Conservation (phyloP, 495 filamentous ascomycete species). For the Hypoxylon rickii region DNA sequence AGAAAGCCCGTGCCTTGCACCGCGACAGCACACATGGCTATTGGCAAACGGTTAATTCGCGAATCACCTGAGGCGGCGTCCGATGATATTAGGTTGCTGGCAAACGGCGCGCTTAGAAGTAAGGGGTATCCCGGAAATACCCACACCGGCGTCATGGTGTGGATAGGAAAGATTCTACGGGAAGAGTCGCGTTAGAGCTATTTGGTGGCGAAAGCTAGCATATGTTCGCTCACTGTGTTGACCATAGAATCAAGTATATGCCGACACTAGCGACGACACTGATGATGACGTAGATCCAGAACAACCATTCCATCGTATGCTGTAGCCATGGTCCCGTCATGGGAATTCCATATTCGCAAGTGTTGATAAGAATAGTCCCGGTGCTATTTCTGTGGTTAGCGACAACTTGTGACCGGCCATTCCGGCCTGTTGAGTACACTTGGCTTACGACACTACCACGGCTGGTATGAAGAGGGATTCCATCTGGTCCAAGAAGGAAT, state of each 20-base stretch:
- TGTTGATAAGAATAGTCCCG: slow-evolving; percentile 79
- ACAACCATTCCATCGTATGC: slow-evolving; percentile 63
- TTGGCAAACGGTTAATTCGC: slow-evolving; percentile 57
- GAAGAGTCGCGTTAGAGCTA: too few species aligned
- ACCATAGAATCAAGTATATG: slow-evolving; percentile 76
- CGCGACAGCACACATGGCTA: slow-evolving; percentile 72
- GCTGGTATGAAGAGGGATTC: slow-evolving; percentile 82
- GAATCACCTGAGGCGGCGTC: slow-evolving; percentile 40
- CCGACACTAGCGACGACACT: slow-evolving; percentile 66
- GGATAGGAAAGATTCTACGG: slow-evolving; percentile 71
- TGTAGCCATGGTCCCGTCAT: slow-evolving; percentile 71
- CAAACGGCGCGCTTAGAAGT: slow-evolving; percentile 77
- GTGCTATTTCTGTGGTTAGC: slow-evolving; percentile 44
- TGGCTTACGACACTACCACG: slow-evolving; percentile 54
- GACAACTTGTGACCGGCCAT: not conserved
- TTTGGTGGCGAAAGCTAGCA: not conserved
- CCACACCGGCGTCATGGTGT: slow-evolving; percentile 89
- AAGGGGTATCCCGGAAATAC: slow-evolving; percentile 90
- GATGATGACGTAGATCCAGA: slow-evolving; percentile 73
- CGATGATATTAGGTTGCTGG: slow-evolving; percentile 64
- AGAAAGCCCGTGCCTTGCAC: slow-evolving; percentile 85
- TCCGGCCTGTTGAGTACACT: not conserved
- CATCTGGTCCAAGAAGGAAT: slow-evolving; percentile 75
- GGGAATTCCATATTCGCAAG: slow-evolving; percentile 75
- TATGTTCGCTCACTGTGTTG: slow-evolving; percentile 50